Evolutionary conservation across 306 rosid genomes (phyloP), one percentile per base, ranked within the genome.

Genomic region (Abrus pulchellus): DNA sequence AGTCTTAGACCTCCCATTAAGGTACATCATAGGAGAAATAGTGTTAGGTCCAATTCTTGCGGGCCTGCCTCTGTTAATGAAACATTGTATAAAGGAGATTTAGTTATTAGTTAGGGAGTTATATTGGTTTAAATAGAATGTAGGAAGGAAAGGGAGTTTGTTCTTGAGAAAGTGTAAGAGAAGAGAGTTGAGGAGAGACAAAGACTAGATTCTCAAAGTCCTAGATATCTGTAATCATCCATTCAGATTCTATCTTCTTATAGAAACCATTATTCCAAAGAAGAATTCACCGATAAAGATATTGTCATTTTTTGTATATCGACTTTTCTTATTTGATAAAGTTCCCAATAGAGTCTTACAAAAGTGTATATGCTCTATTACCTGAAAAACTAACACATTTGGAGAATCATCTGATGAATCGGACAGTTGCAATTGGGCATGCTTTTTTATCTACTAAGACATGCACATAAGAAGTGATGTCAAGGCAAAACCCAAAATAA

Each of bases 331-430:
- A 14, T 9, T 29, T 34, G 45, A 62, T 62, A 61, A 5, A 36
- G 30, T 38, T 36, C 30, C 52, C 1, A 34, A 41, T 13, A 28
- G 20, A 44, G 52, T 78, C 67, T 14, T 48, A 77, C 40, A 13
- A 73, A 72, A 59, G 68, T 34, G 14, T 69, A 74, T 29, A 80
- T 62, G 80, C 59, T 79, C 14, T 7, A 60, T 79, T 88, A 93
- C 98, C 98, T 95, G 98, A 75, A 93, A 95, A 82, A 90, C 97
- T 60, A 90, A 80, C 75, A 87, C 88, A 85, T 87, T 95, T 71
- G 99, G 87, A 86, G 87, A 86, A 71, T 82, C 85, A 30, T 85
- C 98, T 69, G 85, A 86, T 48, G 92, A 85, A 88, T 93, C 97
- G n/a, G 98, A 84, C 44, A 93, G 88, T 78, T 90, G 92, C 77